Evolutionary conservation across 1,284 basidiomycete species (phyloP), one percentile per base, ranked within the genome.

Genomic region (Pascua guehoae): DNA sequence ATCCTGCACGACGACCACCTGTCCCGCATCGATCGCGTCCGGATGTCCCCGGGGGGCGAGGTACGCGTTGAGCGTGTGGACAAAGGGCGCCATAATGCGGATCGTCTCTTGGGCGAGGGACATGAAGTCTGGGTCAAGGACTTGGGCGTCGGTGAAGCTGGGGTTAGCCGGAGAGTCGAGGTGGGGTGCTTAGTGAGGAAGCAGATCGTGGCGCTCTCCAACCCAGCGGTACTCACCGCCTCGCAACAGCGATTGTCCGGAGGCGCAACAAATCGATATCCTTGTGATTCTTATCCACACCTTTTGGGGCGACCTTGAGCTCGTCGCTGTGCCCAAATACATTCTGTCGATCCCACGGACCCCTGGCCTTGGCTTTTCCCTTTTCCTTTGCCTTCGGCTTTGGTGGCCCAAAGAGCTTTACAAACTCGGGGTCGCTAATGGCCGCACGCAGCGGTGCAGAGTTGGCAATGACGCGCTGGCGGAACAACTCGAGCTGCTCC

Each of bases 211-310:
- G 59, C 47, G 17, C 9, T 24, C 3, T 4, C 4, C 11, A 14
- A n/a, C 8, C 11, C 14, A 17, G n/a, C n/a, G n/a, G 24, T 37
- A 79, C 84, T 55, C 65, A 90, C 89, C 74, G 74, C 66, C 85
- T 82, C 0, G 83, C 72, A 0, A 93, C 91, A 5, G 82, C 85
- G 44, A 92, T 84, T 32, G 86, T 86, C 41, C 91, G 85, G 63
- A 90, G 86, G 72, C 90, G 91, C 61, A 95, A 76, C 54, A 94
- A 75, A 70, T 91, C 89, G 60, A 94, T 94, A 70, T 93, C 88
- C 74, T 80, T 79, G 70, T 95, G 91, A 17, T 80, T 81, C 74
- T 91, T 94, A 54, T 85, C 83, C n/a, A 92, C 76, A 0, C 91
- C 91, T 70, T 93, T 93, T 1, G 91, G 91, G 11, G 91, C 89